Evolutionary conservation across 148 eudicot genomes (phyloP), one percentile per base, ranked within the genome.

Genomic region (Rhododendron williamsianum): DNA sequence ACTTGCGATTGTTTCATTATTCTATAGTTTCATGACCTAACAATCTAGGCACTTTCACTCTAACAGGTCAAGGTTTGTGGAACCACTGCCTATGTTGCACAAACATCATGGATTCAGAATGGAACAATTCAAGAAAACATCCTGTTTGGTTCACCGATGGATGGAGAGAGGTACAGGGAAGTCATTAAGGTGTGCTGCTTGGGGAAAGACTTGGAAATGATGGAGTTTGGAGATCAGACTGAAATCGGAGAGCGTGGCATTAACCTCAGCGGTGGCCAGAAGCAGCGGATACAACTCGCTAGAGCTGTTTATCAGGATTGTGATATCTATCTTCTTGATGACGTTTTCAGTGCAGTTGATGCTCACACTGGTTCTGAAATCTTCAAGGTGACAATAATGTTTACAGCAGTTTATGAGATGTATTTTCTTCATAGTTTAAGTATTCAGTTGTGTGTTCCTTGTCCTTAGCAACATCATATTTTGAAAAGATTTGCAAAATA

Each of bases 191-290:
- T 93, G 83, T 95, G 98, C 82, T 90, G 95, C 88, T 91, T 95
- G 90, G 93, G 88, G 86, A 94, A 97, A 85, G 99, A 97, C 87
- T 74, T 97, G 87, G 98, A 95, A 86, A 92, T 94, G 94, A 97
- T 97, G 99, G 98, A 97, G 86, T 95, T 88, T 79, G 98, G 98
- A 9, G 99, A 97, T 89, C 98, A 95, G 87, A 97, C 99, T 41
- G 99, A 97, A 91, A 97, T 97, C 15, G 99, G 99, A 81, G 99
- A 97, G 87, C 98, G 98, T 63, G 99, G 98, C 21, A 97, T 97
- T 84, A 97, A 97, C 83, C 94, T 97, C 56, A 97, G 99, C 83
- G 98, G 99, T 67, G 99, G 99, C 30, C 99, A 97, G 84, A 97
- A 97, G 90, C 99, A 97, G 87, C 82, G 98, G 41, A 93, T 95